Percentiles rank a stretch among this genome's conserved stretches.
Conservation (phyloP, 2,329 filamentous ascomycete genomes). For the Fusarium multiceps region DNA sequence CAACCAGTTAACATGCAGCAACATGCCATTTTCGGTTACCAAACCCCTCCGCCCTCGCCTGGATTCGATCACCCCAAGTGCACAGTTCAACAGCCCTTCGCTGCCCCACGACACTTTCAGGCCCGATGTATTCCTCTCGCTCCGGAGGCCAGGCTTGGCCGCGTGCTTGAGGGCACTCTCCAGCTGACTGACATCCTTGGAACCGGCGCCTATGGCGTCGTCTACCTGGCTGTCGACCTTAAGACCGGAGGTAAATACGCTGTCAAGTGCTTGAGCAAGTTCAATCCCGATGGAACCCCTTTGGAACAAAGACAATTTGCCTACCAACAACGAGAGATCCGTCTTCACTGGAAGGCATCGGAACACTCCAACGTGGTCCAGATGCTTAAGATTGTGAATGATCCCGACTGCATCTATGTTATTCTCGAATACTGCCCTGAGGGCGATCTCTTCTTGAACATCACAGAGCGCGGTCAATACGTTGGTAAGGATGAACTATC, state of each 20-base stretch:
- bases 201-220: conserved; percentile 94
- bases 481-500: conserved; percentile 90
- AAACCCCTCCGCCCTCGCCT: conserved; percentile 68
- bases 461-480: conserved; percentile 94
- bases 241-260: conserved; percentile 86
- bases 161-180: conserved; percentile 82
- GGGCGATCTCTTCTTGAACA: conserved; percentile 96
- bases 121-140: conserved; percentile 66
- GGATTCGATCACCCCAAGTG: conserved; percentile 63
- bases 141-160: conserved; percentile 88
- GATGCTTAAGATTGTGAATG: conserved; percentile 92
- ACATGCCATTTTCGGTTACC: conserved; percentile 67
- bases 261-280: conserved; percentile 96
- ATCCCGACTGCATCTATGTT: conserved; percentile 92
- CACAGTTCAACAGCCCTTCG: conserved; percentile 54
- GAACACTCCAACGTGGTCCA: conserved; percentile 93
- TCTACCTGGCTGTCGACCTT: conserved; percentile 89
- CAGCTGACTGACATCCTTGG: conserved; percentile 88
- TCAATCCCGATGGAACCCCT: conserved; percentile 74
- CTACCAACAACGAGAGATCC: conserved; percentile 94
- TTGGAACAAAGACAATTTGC: conserved; percentile 87
- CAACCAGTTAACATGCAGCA: conserved; percentile 67
- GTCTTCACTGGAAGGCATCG: conserved; percentile 88
- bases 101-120: conserved; percentile 54
- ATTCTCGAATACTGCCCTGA: conserved; percentile 97